phyloP scores from a whole-genome alignment of 108 stramenopile species.

The Cyclotella atomus region DNA sequence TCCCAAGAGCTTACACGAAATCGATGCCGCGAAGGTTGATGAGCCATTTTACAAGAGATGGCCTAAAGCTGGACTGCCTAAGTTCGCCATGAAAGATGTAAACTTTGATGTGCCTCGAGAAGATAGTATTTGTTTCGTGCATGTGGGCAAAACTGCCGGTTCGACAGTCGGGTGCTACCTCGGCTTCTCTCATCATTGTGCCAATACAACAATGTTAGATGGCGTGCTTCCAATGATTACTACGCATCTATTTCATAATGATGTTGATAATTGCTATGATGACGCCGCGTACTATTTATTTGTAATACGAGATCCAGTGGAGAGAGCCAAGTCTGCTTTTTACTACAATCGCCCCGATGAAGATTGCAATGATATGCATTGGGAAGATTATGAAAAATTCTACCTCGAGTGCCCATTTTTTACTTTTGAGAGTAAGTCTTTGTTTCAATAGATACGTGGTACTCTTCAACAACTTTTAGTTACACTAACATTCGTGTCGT shows the following conservation, averaged over 20 bases:
- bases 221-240: conserved; percentile 15
- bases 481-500: not conserved
- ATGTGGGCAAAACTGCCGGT: conserved; percentile 14
- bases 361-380: not conserved
- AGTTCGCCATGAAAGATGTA: not conserved
- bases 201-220: not conserved
- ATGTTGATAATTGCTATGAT: conserved; percentile 27
- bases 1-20: not conserved
- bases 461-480: not conserved
- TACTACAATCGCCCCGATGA: conserved; percentile 17
- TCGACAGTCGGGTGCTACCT: conserved; percentile 9
- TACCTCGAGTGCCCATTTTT: conserved; percentile 9
- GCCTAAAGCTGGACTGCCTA: not conserved
- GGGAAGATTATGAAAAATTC: not conserved
- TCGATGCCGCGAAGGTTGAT: not conserved
- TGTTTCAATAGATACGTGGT: too few relatives aligned
- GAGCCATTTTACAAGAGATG: conserved; percentile 2
- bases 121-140: conserved; percentile 5
- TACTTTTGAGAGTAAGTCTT: not conserved
- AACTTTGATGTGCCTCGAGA: not conserved
- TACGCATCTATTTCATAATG: conserved; percentile 33
- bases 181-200: conserved; percentile 6
- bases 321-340: conserved; percentile 16
- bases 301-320: conserved; percentile 27
- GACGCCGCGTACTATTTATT: conserved; percentile 25